Evolutionary conservation across 805 yeast genomes (phyloP).

Genomic region (Hanseniaspora mollemarum): DNA sequence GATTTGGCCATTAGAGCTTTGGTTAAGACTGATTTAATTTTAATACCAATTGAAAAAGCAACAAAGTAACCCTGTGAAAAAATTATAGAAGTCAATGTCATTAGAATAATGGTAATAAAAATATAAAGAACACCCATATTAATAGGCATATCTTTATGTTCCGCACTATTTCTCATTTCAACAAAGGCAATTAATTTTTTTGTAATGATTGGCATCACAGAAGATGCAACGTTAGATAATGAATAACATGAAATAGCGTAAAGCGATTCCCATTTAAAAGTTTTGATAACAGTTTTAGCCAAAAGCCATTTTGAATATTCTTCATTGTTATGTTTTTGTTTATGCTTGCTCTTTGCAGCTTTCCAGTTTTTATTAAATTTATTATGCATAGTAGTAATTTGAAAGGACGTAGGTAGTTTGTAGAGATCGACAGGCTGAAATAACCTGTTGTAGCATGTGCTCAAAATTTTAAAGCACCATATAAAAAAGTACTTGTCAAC

Average conservation of each 20-base stretch:
- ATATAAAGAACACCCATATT: slow-evolving; percentile 68
- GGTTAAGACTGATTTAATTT: slow-evolving; percentile 57
- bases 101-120: slow-evolving; percentile 52
- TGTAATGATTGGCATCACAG: slow-evolving; percentile 56
- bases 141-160: slow-evolving; percentile 18
- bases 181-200: slow-evolving; percentile 55
- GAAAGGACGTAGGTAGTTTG: slow-evolving; percentile 34
- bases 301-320: slow-evolving; percentile 28
- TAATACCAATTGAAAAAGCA: slow-evolving; percentile 56
- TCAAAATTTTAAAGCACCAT: slow-evolving; percentile 58
- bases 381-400: slow-evolving; percentile 34
- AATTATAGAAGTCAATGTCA: slow-evolving; percentile 37
- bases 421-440: slow-evolving; percentile 53
- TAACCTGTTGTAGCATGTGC: slow-evolving; percentile 61
- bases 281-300: slow-evolving; percentile 36
- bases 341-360: slow-evolving; percentile 27
- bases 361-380: slow-evolving; percentile 31
- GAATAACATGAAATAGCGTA: slow-evolving; percentile 36
- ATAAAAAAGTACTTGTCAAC: slow-evolving; percentile 35
- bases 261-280: slow-evolving; percentile 40
- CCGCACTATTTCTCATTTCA: slow-evolving; percentile 33
- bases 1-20: slow-evolving; percentile 62
- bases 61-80: slow-evolving; percentile 55
- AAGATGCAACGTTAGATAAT: slow-evolving; percentile 37
- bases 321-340: slow-evolving; percentile 26